Evolutionary conservation across 2,329 filamentous ascomycete species (phyloP), one percentile per base, ranked within the genome.

Genomic region (Trichoderma pleuroti): DNA sequence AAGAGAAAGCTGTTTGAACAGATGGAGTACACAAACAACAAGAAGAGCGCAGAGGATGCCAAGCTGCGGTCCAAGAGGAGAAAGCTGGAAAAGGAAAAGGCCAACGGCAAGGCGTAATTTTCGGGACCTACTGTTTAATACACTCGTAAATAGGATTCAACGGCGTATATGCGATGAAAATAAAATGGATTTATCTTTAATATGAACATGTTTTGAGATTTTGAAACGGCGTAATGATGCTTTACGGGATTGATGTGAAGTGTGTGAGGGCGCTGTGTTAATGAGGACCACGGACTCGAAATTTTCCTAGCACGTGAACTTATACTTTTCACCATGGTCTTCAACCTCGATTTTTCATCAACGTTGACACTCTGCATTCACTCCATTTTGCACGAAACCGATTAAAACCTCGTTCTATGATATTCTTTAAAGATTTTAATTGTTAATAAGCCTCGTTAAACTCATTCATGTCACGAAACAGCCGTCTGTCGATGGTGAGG

Each of bases 1-100:
- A 99, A 98, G 90, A 88, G 96, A 77, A 98, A 98, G 90, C 85
- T 98, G 77, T 92, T 95, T 75, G 96, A 98, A 86, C 96, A 98
- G 85, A 99, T 99, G 93, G 87, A 94, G 78, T 97, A 97, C 83
- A 94, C 90, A 73, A 97, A 98, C 82, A 94, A 91, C 83, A 94
- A 96, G 87, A 93, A 93, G 86, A 95, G 95, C 75, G 92, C 90
- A 30, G 93, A 97, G 84, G 93, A 95, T 61, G 92, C 95, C 84
- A 92, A 91, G 83, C 84, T 99, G 80, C 88, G 94, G 76, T 88
- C 87, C 70, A 99, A 99, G 91, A 90, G 93, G 82, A 92, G 96
- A 83, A 97, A 90, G 87, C 82, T 98, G 72, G 96, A 98, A 83
- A 94, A 85, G 80, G 81, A 86, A 80, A 80, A 82, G 80, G 81